Percentiles rank a stretch among this genome's conserved stretches.
phyloP scores from a whole-genome alignment of 2,329 filamentous ascomycete species.

The Aspergillus ustus region DNA sequence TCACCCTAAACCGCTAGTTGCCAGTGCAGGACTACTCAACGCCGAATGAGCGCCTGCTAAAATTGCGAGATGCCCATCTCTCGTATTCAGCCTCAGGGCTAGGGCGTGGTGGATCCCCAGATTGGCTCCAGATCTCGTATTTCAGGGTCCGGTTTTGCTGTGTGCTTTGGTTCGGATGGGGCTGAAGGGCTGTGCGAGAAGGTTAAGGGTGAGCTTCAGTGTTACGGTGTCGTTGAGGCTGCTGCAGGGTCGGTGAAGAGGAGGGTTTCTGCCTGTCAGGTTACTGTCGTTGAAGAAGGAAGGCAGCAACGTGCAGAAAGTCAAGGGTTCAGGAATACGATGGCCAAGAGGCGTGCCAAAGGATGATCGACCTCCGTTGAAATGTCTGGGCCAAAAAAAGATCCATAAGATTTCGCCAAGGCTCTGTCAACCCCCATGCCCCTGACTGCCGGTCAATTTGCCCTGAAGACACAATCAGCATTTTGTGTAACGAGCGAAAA shows the following conservation, averaged over 20 bases:
- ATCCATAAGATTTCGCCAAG: background rate
- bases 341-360: background rate
- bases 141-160: background rate
- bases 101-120: background rate
- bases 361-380: background rate
- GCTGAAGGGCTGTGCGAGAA: background rate
- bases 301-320: background rate
- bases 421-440: background rate
- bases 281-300: background rate
- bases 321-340: background rate
- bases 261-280: background rate
- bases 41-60: background rate
- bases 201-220: background rate
- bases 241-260: background rate
- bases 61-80: background rate
- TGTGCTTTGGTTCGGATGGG: background rate
- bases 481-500: background rate
- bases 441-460: background rate
- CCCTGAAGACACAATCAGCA: background rate
- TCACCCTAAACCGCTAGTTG: background rate
- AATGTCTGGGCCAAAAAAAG: background rate
- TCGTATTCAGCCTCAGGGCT: slow-evolving; percentile 10
- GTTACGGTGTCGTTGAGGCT: background rate
- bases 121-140: background rate
- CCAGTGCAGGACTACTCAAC: background rate